Evolutionary conservation across 306 rosid species (phyloP).

Genomic region (Dalbergia cochinchinensis): DNA sequence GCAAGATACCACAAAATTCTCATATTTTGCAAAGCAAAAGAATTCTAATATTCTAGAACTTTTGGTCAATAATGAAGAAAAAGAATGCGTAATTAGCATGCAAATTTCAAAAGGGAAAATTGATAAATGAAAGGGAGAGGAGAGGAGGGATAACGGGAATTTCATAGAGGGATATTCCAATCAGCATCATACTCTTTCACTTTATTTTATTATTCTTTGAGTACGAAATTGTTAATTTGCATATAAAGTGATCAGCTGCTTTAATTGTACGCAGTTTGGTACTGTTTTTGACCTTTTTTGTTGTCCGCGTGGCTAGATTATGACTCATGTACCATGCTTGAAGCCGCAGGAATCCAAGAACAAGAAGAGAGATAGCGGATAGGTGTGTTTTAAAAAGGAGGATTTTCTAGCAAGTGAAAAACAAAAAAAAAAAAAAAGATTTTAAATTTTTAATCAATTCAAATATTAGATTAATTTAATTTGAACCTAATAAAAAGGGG

Average conservation of each 20-base stretch:
- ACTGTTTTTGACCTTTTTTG: background rate
- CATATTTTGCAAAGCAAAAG: background rate
- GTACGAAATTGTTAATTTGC: background rate
- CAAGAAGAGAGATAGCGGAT: no score
- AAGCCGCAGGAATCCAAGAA: no score
- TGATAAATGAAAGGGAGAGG: constrained; percentile 4
- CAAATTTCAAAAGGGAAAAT: background rate
- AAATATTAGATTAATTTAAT: no score
- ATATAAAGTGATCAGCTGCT: constrained; percentile 28
- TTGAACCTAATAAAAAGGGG: no score
- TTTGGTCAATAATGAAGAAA: constrained; percentile 7
- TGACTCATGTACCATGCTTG: background rate
- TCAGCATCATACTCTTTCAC: constrained; percentile 11
- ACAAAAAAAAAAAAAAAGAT: no score
- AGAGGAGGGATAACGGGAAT: background rate
- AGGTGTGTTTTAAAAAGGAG: no score
- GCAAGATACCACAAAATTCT: background rate
- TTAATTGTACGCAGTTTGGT: constrained; percentile 24
- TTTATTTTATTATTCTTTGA: constrained; percentile 16
- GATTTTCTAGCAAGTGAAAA: no score
- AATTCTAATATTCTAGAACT: constrained; percentile 2
- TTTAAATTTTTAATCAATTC: no score
- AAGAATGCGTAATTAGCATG: constrained; percentile 1
- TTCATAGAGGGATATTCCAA: constrained; percentile 40
- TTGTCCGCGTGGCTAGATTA: background rate